Percentiles rank a stretch among this genome's conserved stretches.
Conservation (phyloP, 2,329 filamentous ascomycete species). For the Calonectria pseudoturangicola region DNA sequence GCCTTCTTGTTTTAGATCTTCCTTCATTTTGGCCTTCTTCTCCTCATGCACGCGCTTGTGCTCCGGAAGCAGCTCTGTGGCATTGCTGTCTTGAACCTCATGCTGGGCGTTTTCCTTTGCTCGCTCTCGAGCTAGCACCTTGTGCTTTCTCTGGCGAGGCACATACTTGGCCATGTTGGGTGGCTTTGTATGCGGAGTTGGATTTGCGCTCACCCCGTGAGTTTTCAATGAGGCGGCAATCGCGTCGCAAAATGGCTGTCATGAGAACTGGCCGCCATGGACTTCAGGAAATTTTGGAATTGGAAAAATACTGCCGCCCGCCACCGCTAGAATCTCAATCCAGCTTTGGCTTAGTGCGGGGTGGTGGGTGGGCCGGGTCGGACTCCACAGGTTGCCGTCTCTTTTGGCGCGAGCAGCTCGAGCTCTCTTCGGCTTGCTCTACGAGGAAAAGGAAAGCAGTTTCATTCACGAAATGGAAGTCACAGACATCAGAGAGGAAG, state of each 20-base stretch:
- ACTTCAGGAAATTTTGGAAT: constrained; percentile 60
- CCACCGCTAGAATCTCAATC: constrained; percentile 60
- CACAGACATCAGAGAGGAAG: constrained; percentile 66
- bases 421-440: constrained; percentile 32
- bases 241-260: constrained; percentile 40
- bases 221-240: constrained; percentile 42
- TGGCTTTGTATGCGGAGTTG: constrained; percentile 24
- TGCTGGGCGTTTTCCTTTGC: constrained; percentile 65
- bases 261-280: constrained; percentile 37
- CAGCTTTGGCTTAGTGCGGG: constrained; percentile 60
- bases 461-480: constrained; percentile 60
- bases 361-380: constrained; percentile 44
- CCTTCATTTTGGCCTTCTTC: constrained; percentile 73
- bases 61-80: constrained; percentile 58
- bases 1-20: constrained; percentile 71
- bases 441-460: constrained; percentile 36
- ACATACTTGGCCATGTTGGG: constrained; percentile 73
- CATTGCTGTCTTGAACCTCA: constrained; percentile 62
- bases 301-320: constrained; percentile 58
- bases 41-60: constrained; percentile 71
- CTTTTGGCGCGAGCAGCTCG: constrained; percentile 8
- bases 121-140: constrained; percentile 78
- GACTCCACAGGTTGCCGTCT: constrained; percentile 41
- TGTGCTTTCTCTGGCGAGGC: constrained; percentile 80
- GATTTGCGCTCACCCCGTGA: constrained; percentile 36